These are phyloP conservation scores for Tulasnella sp. DNA, from an alignment of 768 basidiomycete species.

Conservation along the genomic window DNA sequence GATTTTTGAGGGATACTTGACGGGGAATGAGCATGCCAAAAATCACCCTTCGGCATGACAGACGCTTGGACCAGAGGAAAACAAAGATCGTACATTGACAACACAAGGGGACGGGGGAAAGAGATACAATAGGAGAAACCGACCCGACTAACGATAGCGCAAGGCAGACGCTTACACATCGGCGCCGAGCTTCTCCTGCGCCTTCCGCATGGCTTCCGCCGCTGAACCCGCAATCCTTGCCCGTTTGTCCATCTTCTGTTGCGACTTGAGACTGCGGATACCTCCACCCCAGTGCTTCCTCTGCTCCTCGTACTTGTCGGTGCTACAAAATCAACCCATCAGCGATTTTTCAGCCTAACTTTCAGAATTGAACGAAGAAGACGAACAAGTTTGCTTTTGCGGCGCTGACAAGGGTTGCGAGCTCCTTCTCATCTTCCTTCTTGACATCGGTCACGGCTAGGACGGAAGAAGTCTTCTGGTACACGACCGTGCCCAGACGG, in stretches of 20 bases:
- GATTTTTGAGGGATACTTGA: no score
- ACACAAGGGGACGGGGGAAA: no score
- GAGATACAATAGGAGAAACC: no score
- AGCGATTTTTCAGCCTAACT: background rate
- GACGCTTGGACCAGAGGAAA: no score
- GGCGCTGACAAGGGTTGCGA: constrained; percentile 83
- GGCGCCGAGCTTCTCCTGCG: no score
- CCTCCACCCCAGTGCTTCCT: constrained; percentile 95
- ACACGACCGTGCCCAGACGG: constrained; percentile 92
- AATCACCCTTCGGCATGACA: no score
- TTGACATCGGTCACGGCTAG: constrained; percentile 87
- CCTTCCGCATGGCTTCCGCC: no score
- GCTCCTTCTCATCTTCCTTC: constrained; percentile 87
- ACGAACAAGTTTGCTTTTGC: constrained; percentile 96
- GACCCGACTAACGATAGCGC: no score
- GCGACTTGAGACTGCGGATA: constrained; percentile 86
- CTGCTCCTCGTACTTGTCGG: constrained; percentile 88
- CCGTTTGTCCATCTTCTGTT: constrained; percentile 85
- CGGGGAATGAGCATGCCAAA: no score
- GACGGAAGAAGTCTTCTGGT: constrained; percentile 96
- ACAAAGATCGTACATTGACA: no score
- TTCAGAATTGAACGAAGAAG: constrained; percentile 1
- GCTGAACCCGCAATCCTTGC: constrained; percentile 29
- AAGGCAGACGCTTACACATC: no score
- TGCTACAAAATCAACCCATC: constrained; percentile 32